Conservation (phyloP, 495 filamentous ascomycete genomes). For the Penicillium flavigenum region DNA sequence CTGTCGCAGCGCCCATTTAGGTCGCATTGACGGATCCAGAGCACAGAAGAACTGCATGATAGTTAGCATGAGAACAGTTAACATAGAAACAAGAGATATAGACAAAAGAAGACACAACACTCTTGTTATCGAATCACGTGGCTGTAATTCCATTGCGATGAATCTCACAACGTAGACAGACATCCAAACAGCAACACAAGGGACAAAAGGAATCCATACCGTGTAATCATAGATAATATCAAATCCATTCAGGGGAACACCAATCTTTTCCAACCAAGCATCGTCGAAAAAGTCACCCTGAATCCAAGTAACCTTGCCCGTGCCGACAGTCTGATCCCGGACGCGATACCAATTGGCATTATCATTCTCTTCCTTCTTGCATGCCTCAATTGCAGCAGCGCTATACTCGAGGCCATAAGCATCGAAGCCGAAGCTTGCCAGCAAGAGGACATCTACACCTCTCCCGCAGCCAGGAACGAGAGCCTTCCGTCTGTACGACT, state of each 20-base stretch:
- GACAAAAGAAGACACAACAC: not conserved
- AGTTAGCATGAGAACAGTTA: conserved; percentile 19
- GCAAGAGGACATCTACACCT: conserved; percentile 70
- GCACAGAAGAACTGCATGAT: conserved; percentile 71
- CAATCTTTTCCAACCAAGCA: conserved; percentile 52
- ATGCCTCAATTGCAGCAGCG: conserved; percentile 52
- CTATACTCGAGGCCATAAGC: conserved; percentile 71
- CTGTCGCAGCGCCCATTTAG: conserved; percentile 69
- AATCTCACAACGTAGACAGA: not conserved
- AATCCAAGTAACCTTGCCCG: conserved; percentile 59
- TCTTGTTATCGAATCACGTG: not conserved
- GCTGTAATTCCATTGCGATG: not conserved
- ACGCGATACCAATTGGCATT: conserved; percentile 47
- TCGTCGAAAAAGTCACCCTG: conserved; percentile 72
- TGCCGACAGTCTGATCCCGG: conserved; percentile 42
- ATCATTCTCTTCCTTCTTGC: conserved; percentile 46
- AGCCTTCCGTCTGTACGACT: conserved; percentile 44
- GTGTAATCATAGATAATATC: conserved; percentile 87
- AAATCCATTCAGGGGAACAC: conserved; percentile 54
- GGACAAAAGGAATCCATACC: conserved; percentile 43
- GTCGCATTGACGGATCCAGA: conserved; percentile 61
- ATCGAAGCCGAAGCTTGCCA: conserved; percentile 71
- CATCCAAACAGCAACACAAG: not conserved
- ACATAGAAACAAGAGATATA: conserved; percentile 8
- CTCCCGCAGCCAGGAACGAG: conserved; percentile 73